A percentile compares a stretch with the other conserved stretches of the same genome.
Evolutionary conservation across 2,329 filamentous ascomycete genomes (phyloP).

Genomic region (Pseudocercospora pini-densiflorae): DNA sequence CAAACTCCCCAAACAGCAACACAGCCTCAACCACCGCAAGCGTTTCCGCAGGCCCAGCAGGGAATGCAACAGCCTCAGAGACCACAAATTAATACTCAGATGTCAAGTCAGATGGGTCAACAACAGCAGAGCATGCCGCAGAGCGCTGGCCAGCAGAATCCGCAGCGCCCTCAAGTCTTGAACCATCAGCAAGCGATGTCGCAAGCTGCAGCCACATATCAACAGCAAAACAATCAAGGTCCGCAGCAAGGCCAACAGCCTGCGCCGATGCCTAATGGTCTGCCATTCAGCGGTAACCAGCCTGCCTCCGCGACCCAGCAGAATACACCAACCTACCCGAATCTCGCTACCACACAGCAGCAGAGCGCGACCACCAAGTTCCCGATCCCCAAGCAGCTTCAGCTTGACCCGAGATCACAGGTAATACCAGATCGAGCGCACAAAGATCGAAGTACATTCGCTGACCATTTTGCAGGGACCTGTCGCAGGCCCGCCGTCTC

Average conservation of each 20-base stretch:
- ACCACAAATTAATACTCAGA: constrained; percentile 30
- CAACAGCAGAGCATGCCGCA: constrained; percentile 28
- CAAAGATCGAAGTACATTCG: background rate
- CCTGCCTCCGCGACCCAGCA: constrained; percentile 30
- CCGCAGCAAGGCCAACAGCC: constrained; percentile 27
- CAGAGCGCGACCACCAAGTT: constrained; percentile 65
- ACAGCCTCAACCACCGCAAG: constrained; percentile 31
- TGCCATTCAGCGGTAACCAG: constrained; percentile 27
- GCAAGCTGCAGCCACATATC: constrained; percentile 38
- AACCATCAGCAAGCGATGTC: constrained; percentile 51
- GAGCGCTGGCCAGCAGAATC: constrained; percentile 27
- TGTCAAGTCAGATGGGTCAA: constrained; percentile 27
- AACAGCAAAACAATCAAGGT: constrained; percentile 19
- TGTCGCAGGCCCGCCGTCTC: constrained; percentile 70
- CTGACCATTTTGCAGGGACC: constrained; percentile 53
- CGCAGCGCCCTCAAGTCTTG: constrained; percentile 40
- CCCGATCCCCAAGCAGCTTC: constrained; percentile 81
- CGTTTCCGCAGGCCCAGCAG: constrained; percentile 20
- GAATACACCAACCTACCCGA: constrained; percentile 31
- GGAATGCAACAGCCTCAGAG: constrained; percentile 29
- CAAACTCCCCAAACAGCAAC: constrained; percentile 38
- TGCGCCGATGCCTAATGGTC: constrained; percentile 31
- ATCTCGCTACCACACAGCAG: constrained; percentile 32
- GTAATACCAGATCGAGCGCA: background rate
- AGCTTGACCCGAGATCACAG: constrained; percentile 71